phyloP scores from a whole-genome alignment of 768 basidiomycete species.

The Myochromella boudieri region DNA sequence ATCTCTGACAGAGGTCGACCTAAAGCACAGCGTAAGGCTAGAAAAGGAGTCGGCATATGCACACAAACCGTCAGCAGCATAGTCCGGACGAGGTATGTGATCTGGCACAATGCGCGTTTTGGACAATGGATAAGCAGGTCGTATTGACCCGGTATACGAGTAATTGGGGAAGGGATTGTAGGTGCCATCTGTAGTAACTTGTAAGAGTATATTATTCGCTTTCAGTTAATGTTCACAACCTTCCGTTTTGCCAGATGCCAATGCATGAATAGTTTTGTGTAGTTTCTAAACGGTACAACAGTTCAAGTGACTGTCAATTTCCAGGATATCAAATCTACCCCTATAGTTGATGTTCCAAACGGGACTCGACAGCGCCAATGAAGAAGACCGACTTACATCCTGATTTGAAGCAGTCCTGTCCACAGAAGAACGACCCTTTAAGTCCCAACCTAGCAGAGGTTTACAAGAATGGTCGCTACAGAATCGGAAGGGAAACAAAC shows the following conservation, averaged over 20 bases:
- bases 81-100: slow-evolving; percentile 87
- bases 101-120: slow-evolving; percentile 73
- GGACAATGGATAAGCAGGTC: slow-evolving; percentile 88
- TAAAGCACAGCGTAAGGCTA: slow-evolving; percentile 26
- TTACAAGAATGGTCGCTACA: slow-evolving; percentile 12
- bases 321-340: slow-evolving; percentile 21
- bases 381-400: slow-evolving; percentile 62
- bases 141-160: slow-evolving; percentile 74
- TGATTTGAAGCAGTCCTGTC: slow-evolving; percentile 94
- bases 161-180: slow-evolving; percentile 80
- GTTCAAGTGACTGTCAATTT: too few species aligned
- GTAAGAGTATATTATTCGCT: not conserved
- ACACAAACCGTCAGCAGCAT: slow-evolving; percentile 56
- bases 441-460: slow-evolving; percentile 63
- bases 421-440: slow-evolving; percentile 86
- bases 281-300: slow-evolving; percentile 56
- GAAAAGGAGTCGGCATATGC: slow-evolving; percentile 17
- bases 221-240: not conserved
- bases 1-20: slow-evolving; percentile 64
- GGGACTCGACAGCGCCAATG: slow-evolving; percentile 1
- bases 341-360: slow-evolving; percentile 14
- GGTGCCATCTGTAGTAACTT: slow-evolving; percentile 54
- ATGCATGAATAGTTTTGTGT: slow-evolving; percentile 75
- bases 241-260: slow-evolving; percentile 34
- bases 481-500: slow-evolving; percentile 42